Base-by-base conservation (phyloP, 495 filamentous ascomycete species). In the Penicillium lagena region DNA sequence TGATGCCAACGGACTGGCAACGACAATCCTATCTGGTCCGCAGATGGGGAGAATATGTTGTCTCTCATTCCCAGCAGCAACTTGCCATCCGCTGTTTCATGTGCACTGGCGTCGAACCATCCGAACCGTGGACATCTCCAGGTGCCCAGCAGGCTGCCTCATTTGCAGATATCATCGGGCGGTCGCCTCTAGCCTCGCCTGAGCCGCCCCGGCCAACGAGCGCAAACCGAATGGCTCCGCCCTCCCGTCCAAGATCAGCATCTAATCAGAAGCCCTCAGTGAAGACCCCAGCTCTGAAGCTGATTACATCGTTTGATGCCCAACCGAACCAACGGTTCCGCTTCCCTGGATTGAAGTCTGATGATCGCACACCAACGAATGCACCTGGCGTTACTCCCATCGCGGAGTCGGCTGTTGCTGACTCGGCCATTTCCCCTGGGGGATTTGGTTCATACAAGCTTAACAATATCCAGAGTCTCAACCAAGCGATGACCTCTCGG, bases 11-110 rank as follows among this genome's bases (percentile, higher is more conserved):
- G 1, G 90, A 96, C 40, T 98, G 93, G 94, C 86, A 90, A 56
- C 81, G 89, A 29, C 87, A 93, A 60, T 84, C 85, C 35, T 82
- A 86, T 53, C 76, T 98, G 35, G 81, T 97, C 45, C 80, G 87
- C 52, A 88, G 91, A 64, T 98, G 94, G 93, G 93, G 93, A 50
- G 93, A 97, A 55, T 81, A 83, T 63, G 89, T 91, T 39, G 81
- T 96, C 6, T 80, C 87, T 35, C 83, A 91, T 51, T 83, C 85
- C 13, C 86, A 97, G 53, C 83, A 90, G 44, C 83, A 91, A 51
- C 76, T 98, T 34, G 93, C 93, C 28, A 93, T 96, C 36, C 80
- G 90, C 59, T 97, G 94, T 58, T 91, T 93, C 56, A 83, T 87
- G 46, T 93, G 88, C 54, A 86, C 86, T 12, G 85, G 83, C 9